phyloP scores from a whole-genome alignment of 176 grass and related monocot species.

The Eremochloa ophiuroides region DNA sequence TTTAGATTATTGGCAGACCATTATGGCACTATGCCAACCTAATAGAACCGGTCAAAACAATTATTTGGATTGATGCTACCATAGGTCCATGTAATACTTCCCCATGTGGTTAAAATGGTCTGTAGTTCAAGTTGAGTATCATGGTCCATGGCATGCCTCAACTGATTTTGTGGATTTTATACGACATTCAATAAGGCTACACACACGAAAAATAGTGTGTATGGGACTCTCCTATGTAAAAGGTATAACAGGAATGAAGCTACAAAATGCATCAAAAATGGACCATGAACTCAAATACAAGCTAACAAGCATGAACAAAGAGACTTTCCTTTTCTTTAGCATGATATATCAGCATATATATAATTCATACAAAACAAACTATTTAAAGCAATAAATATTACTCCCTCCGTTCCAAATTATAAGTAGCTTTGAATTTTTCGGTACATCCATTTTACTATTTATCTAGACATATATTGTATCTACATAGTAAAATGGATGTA shows the following conservation, averaged over 20 bases:
- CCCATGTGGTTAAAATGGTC: neutral
- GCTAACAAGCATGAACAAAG: neutral
- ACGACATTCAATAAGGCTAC: slow-evolving; percentile 5
- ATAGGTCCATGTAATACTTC: neutral
- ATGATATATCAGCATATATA: neutral
- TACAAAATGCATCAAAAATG: neutral
- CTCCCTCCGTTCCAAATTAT: no score
- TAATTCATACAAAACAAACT: neutral
- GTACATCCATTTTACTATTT: no score
- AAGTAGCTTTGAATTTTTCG: no score
- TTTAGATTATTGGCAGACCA: neutral
- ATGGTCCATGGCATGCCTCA: neutral
- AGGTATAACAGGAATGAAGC: neutral
- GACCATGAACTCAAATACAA: neutral
- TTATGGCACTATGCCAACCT: neutral
- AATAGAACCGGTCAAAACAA: neutral
- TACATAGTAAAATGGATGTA: no score
- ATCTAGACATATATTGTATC: no score
- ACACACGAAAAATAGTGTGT: neutral
- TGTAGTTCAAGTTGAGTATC: neutral
- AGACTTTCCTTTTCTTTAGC: neutral
- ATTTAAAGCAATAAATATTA: neutral
- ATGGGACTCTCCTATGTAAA: neutral
- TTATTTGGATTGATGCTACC: neutral
- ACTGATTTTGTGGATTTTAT: slow-evolving; percentile 14